phyloP scores from a whole-genome alignment of 2,329 filamentous ascomycete genomes.

The Neophaeococcomyces mojaviensis region DNA sequence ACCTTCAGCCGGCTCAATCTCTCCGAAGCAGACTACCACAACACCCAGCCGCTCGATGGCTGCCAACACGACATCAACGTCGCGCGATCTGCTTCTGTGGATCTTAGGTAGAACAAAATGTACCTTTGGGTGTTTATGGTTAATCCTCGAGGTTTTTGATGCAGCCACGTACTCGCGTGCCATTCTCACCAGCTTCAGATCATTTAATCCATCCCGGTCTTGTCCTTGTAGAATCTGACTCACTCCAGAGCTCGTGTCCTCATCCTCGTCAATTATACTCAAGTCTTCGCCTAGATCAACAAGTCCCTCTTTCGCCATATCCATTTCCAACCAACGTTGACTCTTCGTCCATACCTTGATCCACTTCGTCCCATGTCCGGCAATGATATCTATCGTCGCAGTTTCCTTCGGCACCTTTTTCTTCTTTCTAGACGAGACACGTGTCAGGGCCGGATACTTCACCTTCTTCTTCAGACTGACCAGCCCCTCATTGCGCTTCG shows the following conservation, averaged over 20 bases:
- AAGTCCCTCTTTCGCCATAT: conserved; percentile 63
- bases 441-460: not conserved
- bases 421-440: conserved; percentile 8
- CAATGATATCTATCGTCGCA: conserved; percentile 58
- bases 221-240: conserved; percentile 23
- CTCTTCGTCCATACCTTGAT: conserved; percentile 61
- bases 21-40: not conserved
- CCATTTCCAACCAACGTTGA: conserved; percentile 56
- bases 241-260: conserved; percentile 20
- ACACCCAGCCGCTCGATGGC: conserved; percentile 33
- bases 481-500: not conserved
- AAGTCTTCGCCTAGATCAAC: conserved; percentile 33
- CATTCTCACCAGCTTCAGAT: conserved; percentile 53
- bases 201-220: conserved; percentile 39
- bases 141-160: conserved; percentile 46
- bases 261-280: not conserved
- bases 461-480: not conserved
- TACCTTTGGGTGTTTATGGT: conserved; percentile 53
- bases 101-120: conserved; percentile 57
- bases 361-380: conserved; percentile 57
- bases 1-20: not conserved
- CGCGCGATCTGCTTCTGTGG: conserved; percentile 39
- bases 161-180: conserved; percentile 53
- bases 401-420: conserved; percentile 34
- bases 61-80: conserved; percentile 51